These are phyloP conservation scores for Ogataea nakhonphanomensis DNA, from an alignment of 805 yeast genomes.

Conservation along the genomic window DNA sequence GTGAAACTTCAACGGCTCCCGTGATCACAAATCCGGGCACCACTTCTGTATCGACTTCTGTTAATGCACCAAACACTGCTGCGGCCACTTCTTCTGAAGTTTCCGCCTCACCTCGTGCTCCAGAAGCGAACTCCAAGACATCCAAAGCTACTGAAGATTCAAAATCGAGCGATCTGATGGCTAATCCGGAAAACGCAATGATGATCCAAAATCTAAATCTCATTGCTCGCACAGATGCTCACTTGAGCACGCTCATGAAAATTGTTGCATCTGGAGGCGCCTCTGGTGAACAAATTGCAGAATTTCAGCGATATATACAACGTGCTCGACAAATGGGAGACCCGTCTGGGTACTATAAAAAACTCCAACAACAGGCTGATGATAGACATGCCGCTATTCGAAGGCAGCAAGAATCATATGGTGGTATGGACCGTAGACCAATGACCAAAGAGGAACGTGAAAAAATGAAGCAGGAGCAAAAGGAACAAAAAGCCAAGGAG, in stretches of 20 bases:
- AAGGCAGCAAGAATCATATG: constrained; percentile 16
- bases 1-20: background rate
- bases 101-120: background rate
- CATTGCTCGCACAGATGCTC: constrained; percentile 71
- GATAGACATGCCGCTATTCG: constrained; percentile 10
- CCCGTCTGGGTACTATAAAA: constrained; percentile 27
- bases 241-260: constrained; percentile 71
- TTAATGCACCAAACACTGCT: no score
- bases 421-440: constrained; percentile 21
- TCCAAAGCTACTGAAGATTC: constrained; percentile 11
- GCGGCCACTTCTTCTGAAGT: background rate
- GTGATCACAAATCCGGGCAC: no score
- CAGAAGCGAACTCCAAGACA: constrained; percentile 1
- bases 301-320: constrained; percentile 77
- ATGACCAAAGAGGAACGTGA: constrained; percentile 23
- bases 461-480: constrained; percentile 16
- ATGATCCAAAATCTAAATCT: constrained; percentile 84
- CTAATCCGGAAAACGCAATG: constrained; percentile 62
- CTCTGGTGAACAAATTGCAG: constrained; percentile 61
- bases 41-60: no score
- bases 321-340: constrained; percentile 74
- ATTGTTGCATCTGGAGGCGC: constrained; percentile 85
- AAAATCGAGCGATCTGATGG: constrained; percentile 28
- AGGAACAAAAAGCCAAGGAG: constrained; percentile 24
- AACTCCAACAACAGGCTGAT: constrained; percentile 20